Conservation (phyloP, 2,329 filamentous ascomycete genomes). For the Colletotrichum lupini region DNA sequence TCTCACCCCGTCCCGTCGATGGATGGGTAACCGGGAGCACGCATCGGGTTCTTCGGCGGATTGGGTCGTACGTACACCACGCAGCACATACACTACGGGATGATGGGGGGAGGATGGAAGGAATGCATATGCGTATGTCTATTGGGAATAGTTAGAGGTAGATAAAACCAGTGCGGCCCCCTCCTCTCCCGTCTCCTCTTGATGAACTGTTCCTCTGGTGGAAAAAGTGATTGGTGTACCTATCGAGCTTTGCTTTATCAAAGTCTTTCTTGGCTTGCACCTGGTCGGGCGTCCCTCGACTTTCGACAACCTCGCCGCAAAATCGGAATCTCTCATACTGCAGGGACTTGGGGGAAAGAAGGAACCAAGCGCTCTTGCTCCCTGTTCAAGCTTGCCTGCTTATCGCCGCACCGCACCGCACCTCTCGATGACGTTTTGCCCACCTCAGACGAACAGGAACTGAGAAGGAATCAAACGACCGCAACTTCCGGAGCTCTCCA, state of each 20-base stretch:
- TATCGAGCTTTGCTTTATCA: background rate
- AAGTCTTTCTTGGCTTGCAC: background rate
- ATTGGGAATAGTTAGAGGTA: background rate
- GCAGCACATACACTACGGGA: background rate
- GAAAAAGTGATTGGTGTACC: background rate
- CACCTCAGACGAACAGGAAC: background rate
- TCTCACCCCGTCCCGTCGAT: no score
- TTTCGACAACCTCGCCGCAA: background rate
- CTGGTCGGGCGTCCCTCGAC: background rate
- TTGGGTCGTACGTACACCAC: no score
- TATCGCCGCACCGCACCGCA: background rate
- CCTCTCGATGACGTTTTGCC: conserved; percentile 27
- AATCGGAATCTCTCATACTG: background rate
- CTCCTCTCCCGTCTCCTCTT: background rate
- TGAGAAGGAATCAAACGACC: background rate
- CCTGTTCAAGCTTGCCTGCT: background rate
- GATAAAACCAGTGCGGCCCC: conserved; percentile 1
- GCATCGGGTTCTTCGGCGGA: conserved; percentile 13
- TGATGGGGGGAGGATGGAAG: background rate
- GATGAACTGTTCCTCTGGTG: background rate
- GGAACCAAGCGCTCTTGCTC: background rate
- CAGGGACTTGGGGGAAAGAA: conserved; percentile 5
- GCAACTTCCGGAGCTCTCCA: background rate
- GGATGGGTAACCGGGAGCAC: conserved; percentile 5
- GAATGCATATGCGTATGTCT: background rate